Conservation (phyloP, 441 rosid species). For the Arabidopsis hybrid region DNA sequence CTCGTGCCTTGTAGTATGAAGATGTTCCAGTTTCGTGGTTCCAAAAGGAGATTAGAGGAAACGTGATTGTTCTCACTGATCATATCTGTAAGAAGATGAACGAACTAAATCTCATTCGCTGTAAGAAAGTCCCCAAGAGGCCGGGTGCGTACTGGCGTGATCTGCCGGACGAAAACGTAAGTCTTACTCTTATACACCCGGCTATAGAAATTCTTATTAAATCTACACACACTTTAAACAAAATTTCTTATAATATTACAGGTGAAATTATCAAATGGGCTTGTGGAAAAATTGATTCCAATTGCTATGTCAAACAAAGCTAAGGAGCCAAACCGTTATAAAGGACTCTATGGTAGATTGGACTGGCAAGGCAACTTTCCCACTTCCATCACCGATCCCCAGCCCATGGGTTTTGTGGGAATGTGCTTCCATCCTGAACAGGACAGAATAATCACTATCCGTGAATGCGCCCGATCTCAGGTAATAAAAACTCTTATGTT, state of each 20-base stretch:
- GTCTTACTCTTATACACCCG: not conserved
- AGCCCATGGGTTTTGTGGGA: constrained; percentile 93
- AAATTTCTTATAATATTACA: constrained; percentile 19
- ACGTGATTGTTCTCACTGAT: constrained; percentile 58
- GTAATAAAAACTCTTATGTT: constrained; percentile 27
- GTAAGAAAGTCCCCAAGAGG: constrained; percentile 73
- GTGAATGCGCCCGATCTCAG: constrained; percentile 90
- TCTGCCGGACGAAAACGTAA: constrained; percentile 75
- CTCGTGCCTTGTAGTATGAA: constrained; percentile 55
- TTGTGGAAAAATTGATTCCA: constrained; percentile 69
- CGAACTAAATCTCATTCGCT: constrained; percentile 75
- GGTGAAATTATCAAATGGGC: constrained; percentile 74
- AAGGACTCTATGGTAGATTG: constrained; percentile 89
- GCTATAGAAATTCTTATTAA: not conserved
- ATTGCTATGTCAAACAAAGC: constrained; percentile 79
- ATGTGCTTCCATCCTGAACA: constrained; percentile 94
- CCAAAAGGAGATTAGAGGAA: constrained; percentile 72
- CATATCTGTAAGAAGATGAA: constrained; percentile 86
- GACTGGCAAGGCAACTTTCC: constrained; percentile 96
- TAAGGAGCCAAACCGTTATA: constrained; percentile 76
- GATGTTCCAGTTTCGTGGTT: constrained; percentile 68
- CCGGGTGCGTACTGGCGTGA: constrained; percentile 96
- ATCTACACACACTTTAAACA: not conserved
- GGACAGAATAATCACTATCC: constrained; percentile 77
- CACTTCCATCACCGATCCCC: constrained; percentile 84